Conservation (phyloP, 768 basidiomycete genomes). For the Panaeolus cyanescens region DNA sequence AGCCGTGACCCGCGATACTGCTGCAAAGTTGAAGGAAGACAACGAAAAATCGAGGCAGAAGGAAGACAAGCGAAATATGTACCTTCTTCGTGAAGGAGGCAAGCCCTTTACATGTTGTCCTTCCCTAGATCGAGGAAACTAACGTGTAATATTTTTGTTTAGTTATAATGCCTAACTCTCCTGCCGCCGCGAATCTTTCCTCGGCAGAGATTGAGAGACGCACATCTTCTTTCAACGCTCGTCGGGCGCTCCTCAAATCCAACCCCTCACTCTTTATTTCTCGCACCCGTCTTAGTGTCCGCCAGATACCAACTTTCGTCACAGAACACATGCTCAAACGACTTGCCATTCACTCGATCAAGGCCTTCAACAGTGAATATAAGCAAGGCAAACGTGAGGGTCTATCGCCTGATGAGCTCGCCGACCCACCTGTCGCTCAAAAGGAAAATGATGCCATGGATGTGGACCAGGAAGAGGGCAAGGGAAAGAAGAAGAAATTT, state of each 20-base stretch:
- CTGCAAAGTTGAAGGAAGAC: slow-evolving; percentile 85
- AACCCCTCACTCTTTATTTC: slow-evolving; percentile 97
- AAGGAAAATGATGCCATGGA: slow-evolving; percentile 22
- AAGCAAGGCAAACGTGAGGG: slow-evolving; percentile 56
- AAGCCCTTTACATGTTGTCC: slow-evolving; percentile 23
- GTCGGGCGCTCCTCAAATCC: slow-evolving; percentile 78
- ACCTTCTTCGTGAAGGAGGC: slow-evolving; percentile 97
- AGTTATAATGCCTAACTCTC: slow-evolving; percentile 92
- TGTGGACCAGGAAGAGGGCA: slow-evolving; percentile 48
- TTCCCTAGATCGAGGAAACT: not conserved
- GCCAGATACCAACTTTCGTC: slow-evolving; percentile 88
- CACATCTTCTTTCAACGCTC: slow-evolving; percentile 81
- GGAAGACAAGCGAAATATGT: slow-evolving; percentile 93
- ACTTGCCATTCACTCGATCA: slow-evolving; percentile 78
- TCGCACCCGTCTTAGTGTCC: slow-evolving; percentile 89
- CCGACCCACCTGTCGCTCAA: slow-evolving; percentile 33
- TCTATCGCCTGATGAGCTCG: slow-evolving; percentile 74
- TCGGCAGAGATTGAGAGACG: slow-evolving; percentile 85
- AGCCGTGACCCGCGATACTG: slow-evolving; percentile 90
- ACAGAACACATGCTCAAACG: slow-evolving; percentile 90
- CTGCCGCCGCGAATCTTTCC: slow-evolving; percentile 72
- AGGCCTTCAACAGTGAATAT: slow-evolving; percentile 80
- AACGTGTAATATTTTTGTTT: slow-evolving; percentile 5
- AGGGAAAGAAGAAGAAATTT: slow-evolving; percentile 37
- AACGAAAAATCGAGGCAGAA: slow-evolving; percentile 85